Evolutionary conservation across 805 yeast species (phyloP).

Genomic region (Metschnikowia santaceciliae): DNA sequence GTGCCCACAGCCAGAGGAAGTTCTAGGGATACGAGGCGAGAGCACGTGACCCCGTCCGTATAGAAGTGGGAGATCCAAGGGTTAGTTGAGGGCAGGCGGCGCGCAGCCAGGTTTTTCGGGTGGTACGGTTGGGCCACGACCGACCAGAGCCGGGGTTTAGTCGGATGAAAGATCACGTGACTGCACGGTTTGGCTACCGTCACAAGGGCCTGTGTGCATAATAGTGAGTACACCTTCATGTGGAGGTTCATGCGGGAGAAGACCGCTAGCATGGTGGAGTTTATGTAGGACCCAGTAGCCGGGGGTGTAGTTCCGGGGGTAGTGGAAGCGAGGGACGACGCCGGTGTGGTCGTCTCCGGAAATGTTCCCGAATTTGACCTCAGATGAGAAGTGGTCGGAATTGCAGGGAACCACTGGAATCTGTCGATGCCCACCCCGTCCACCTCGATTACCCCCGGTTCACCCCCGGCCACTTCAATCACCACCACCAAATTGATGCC

Average conservation of each 20-base stretch:
- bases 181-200: conserved; percentile 32
- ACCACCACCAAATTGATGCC: conserved; percentile 20
- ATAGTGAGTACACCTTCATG: conserved; percentile 34
- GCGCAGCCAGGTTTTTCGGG: conserved; percentile 10
- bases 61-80: conserved; percentile 25
- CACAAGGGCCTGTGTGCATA: conserved; percentile 30
- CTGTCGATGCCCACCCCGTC: conserved; percentile 26
- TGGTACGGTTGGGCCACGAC: conserved; percentile 24
- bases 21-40: conserved; percentile 18
- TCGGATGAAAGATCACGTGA: conserved; percentile 19
- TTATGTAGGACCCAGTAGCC: conserved; percentile 25
- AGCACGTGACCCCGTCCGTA: conserved; percentile 32
- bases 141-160: conserved; percentile 28
- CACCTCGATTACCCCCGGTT: conserved; percentile 33
- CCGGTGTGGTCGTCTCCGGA: too few relatives aligned
- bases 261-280: conserved; percentile 31
- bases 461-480: conserved; percentile 19
- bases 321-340: background rate
- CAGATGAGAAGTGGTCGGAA: background rate
- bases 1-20: conserved; percentile 19
- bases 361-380: too few relatives aligned
- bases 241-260: conserved; percentile 26
- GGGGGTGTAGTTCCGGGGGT: background rate
- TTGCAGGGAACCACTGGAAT: conserved; percentile 34
- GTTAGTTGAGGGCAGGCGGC: conserved; percentile 1